Evolutionary conservation across 345 rosid genomes (phyloP).

Genomic region (Cochlearia excelsa): DNA sequence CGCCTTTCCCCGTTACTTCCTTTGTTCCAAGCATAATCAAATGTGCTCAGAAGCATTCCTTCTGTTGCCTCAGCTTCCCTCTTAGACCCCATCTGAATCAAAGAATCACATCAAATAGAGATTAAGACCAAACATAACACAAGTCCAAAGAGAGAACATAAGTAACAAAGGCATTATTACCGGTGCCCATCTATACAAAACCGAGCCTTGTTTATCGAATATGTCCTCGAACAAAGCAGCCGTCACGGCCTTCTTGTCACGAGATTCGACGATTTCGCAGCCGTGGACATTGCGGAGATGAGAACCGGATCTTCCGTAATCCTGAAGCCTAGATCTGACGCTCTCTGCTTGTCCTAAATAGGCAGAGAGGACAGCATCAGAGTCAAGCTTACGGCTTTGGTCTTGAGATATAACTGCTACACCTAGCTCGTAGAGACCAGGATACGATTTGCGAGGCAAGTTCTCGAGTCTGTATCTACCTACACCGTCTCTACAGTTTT

Average conservation of each 20-base stretch:
- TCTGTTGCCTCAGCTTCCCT: slow-evolving; percentile 59
- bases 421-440: slow-evolving; percentile 84
- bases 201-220: slow-evolving; percentile 46
- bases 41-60: slow-evolving; percentile 50
- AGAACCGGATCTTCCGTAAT: slow-evolving; percentile 77
- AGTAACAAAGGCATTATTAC: slow-evolving; percentile 39
- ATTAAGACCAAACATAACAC: neutral
- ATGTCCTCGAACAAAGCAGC: slow-evolving; percentile 50
- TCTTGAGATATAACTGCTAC: slow-evolving; percentile 31
- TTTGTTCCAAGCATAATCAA: slow-evolving; percentile 96
- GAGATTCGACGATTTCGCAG: slow-evolving; percentile 20
- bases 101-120: neutral
- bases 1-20: slow-evolving; percentile 67
- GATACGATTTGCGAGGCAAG: slow-evolving; percentile 51
- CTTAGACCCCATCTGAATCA: slow-evolving; percentile 58
- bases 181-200: slow-evolving; percentile 76
- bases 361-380: slow-evolving; percentile 44
- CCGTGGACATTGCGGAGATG: slow-evolving; percentile 52
- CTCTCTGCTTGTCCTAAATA: slow-evolving; percentile 89
- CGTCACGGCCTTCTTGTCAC: slow-evolving; percentile 25
- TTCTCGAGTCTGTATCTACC: slow-evolving; percentile 71
- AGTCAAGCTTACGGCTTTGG: slow-evolving; percentile 48
- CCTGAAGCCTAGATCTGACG: slow-evolving; percentile 74
- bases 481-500: slow-evolving; percentile 62
- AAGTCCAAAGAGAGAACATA: neutral